A percentile compares a stretch with the other conserved stretches of the same genome.
Evolutionary conservation across 345 rosid species (phyloP).

Genomic region (Lepidium aucheri): DNA sequence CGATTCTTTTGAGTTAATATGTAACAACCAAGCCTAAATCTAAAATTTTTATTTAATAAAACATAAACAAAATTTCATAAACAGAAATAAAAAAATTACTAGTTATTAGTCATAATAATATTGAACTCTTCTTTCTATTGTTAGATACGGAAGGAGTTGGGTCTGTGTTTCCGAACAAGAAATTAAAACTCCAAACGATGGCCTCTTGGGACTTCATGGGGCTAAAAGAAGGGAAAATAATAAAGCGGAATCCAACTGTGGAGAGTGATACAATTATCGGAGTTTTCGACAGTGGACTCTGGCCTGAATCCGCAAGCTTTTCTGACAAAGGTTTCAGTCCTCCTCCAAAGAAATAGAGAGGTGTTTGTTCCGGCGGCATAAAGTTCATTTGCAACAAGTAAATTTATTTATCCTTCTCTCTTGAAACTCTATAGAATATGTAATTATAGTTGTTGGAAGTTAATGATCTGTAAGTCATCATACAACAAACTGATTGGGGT

Average conservation of each 20-base stretch:
- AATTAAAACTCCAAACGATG: constrained; percentile 32
- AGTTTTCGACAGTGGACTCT: constrained; percentile 31
- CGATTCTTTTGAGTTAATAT: too few species aligned
- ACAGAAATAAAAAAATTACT: too few species aligned
- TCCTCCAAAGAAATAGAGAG: constrained; percentile 43
- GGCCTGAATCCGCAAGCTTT: constrained; percentile 45
- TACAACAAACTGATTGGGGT: constrained; percentile 23
- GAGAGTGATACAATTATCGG: constrained; percentile 39
- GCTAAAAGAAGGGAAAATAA: constrained; percentile 10
- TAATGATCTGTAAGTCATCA: not conserved
- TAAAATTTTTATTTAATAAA: too few species aligned
- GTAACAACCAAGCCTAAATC: too few species aligned
- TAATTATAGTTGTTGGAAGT: not conserved
- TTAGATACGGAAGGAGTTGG: constrained; percentile 32
- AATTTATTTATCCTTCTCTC: not conserved
- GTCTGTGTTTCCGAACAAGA: constrained; percentile 41
- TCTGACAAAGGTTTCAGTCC: constrained; percentile 39
- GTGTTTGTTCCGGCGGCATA: constrained; percentile 28
- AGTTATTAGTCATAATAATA: too few species aligned
- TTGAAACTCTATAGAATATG: too few species aligned
- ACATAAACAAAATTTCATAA: too few species aligned
- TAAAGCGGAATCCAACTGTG: not conserved
- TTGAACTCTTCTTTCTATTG: too few species aligned
- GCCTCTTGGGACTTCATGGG: constrained; percentile 58
- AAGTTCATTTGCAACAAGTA: constrained; percentile 54